Conservation (phyloP, 768 basidiomycete species). For the Mycena maculata region DNA sequence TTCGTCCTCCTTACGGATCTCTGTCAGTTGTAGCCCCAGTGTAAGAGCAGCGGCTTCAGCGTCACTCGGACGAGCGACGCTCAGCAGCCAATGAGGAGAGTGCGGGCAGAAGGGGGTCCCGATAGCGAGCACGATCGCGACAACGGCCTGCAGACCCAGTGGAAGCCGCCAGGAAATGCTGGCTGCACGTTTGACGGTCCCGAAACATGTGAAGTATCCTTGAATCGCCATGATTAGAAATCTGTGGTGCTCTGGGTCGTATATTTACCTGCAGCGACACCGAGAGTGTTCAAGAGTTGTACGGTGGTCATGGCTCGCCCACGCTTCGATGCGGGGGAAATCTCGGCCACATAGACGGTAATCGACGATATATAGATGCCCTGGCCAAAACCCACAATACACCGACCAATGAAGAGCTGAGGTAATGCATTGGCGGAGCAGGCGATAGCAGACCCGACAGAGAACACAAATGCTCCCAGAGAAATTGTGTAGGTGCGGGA, state of each 20-base stretch:
- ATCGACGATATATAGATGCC: constrained; percentile 55
- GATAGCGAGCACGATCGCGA: constrained; percentile 44
- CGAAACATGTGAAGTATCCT: constrained; percentile 55
- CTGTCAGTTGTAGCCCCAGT: constrained; percentile 45
- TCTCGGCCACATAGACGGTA: constrained; percentile 47
- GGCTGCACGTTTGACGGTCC: constrained; percentile 43
- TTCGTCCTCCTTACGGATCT: constrained; percentile 35
- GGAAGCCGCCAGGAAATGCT: constrained; percentile 54
- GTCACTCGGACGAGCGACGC: constrained; percentile 48
- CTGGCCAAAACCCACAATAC: constrained; percentile 59
- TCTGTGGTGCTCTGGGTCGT: too few relatives aligned
- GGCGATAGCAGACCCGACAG: constrained; percentile 54
- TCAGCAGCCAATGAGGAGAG: constrained; percentile 55
- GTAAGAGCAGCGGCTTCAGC: constrained; percentile 42
- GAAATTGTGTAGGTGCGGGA: constrained; percentile 60
- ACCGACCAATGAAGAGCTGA: constrained; percentile 56
- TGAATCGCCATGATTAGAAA: constrained; percentile 9
- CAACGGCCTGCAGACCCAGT: constrained; percentile 47
- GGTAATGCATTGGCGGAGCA: constrained; percentile 49
- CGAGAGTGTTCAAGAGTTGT: constrained; percentile 57
- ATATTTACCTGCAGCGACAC: constrained; percentile 50
- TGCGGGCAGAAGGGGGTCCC: constrained; percentile 49
- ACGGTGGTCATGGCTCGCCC: constrained; percentile 53
- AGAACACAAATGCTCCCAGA: constrained; percentile 54
- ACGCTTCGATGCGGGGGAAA: constrained; percentile 54